Evolutionary conservation across 2,329 filamentous ascomycete genomes (phyloP), one percentile per base, ranked within the genome.

Genomic region (Xylaria sp.): DNA sequence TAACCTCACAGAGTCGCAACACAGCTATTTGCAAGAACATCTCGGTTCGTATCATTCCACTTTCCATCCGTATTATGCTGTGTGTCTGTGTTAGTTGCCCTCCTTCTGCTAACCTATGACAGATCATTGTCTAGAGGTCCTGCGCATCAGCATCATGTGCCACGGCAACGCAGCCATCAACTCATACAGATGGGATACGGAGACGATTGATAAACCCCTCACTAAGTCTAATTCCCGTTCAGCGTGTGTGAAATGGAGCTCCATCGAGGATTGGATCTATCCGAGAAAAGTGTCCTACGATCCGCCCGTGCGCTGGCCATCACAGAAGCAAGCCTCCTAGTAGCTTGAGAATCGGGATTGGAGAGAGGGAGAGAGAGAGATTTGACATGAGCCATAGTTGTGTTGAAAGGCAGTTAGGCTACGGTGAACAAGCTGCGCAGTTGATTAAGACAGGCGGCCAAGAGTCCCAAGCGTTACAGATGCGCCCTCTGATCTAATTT

Each of bases 101-200:
- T 6, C 28, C 3, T 28, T 28, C 28, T 23, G 51, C 58, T 60
- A 41, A 67, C 28, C 15, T 8, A 34, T 8, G 56, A 9, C 28
- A 66, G 70, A 72, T 41, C 70, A 72, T 46, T 72, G 70, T 48
- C 44, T 72, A 23, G 70, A 72, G 41, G 34, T 41, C 10, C 52
- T 72, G 7, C 68, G 70, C 2, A 28, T 50, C 18, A 67, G 59
- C 8, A 44, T 60, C 9, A 72, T 72, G 70, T 72, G 70, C 31
- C 61, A 69, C 48, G 70, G 65, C 5, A 72, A 63, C 20, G 66
- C 65, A 9, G 63, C 44, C 0, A 28, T 72, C 15, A 61, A 62
- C 15, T 65, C 70, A 18, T 72, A 69, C 31, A 51, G 20, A 20
- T 72, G 70, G 70, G 51, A 69, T 6, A 46, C 41, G 15, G 59